Evolutionary conservation across 352 stramenopile species (phyloP).

Genomic region (Phytophthora fragariaefolia): DNA sequence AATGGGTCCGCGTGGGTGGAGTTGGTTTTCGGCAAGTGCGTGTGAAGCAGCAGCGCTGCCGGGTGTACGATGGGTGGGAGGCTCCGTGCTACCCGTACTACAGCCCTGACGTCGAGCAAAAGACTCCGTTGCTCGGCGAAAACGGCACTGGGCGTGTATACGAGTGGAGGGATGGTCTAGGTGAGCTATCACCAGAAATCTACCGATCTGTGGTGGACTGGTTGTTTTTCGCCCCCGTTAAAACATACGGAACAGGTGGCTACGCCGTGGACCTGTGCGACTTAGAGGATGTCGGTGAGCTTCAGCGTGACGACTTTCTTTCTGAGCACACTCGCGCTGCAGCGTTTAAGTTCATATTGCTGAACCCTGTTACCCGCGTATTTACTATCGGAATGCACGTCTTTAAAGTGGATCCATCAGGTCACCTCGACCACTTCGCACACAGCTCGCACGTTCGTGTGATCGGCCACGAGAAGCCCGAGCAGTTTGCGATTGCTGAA

Average conservation of each 20-base stretch:
- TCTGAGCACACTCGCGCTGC: constrained; percentile 82
- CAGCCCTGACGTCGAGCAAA: constrained; percentile 58
- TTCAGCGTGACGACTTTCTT: constrained; percentile 79
- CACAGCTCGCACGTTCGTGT: constrained; percentile 87
- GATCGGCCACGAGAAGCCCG: constrained; percentile 72
- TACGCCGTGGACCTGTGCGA: constrained; percentile 82
- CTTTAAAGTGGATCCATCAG: constrained; percentile 80
- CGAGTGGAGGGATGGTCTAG: constrained; percentile 70
- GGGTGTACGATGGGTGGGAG: constrained; percentile 64
- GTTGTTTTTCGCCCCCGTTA: constrained; percentile 48
- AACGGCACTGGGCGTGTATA: constrained; percentile 54
- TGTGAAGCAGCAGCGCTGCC: constrained; percentile 76
- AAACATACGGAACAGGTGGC: constrained; percentile 69
- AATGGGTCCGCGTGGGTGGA: constrained; percentile 81
- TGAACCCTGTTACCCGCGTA: constrained; percentile 90
- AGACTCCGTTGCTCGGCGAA: constrained; percentile 46
- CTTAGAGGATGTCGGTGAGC: constrained; percentile 53
- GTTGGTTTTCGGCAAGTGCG: constrained; percentile 86
- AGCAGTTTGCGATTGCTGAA: constrained; percentile 39
- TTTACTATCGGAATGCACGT: constrained; percentile 89
- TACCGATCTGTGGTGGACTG: constrained; percentile 63
- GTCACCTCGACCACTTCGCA: constrained; percentile 81
- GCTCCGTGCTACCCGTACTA: constrained; percentile 83
- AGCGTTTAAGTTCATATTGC: constrained; percentile 86
- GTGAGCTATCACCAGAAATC: constrained; percentile 59